Percentiles rank a stretch among this genome's conserved stretches.
phyloP scores from a whole-genome alignment of 2,329 filamentous ascomycete genomes.

The Aureobasidium pullulans region DNA sequence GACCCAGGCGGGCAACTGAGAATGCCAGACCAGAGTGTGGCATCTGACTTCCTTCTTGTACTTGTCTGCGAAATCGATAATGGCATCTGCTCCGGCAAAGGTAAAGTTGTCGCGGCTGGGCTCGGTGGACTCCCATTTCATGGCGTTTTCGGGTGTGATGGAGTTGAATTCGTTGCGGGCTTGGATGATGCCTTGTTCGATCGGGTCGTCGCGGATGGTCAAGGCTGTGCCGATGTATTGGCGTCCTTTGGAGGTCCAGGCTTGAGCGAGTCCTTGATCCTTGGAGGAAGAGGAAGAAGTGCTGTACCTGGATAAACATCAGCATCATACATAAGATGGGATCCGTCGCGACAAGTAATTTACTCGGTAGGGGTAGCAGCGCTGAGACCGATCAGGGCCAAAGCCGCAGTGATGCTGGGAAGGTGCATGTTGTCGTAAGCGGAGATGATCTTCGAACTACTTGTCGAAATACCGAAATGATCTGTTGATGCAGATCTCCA shows the following conservation, averaged over 20 bases:
- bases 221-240: slow-evolving; percentile 30
- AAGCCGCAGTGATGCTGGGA: slow-evolving; percentile 18
- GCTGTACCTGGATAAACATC: background rate
- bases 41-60: slow-evolving; percentile 32
- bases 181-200: slow-evolving; percentile 6
- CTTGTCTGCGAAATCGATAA: slow-evolving; percentile 30
- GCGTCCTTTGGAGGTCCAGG: slow-evolving; percentile 21
- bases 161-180: slow-evolving; percentile 23
- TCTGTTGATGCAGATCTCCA: background rate
- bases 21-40: slow-evolving; percentile 37
- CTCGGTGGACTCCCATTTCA: slow-evolving; percentile 36
- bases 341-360: slow-evolving; percentile 4
- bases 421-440: slow-evolving; percentile 19
- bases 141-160: slow-evolving; percentile 32
- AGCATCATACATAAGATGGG: background rate
- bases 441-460: background rate
- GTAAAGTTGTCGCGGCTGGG: slow-evolving; percentile 29
- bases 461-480: background rate
- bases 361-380: slow-evolving; percentile 18
- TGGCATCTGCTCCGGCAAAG: slow-evolving; percentile 27
- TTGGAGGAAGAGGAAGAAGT: background rate
- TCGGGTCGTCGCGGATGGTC: slow-evolving; percentile 26
- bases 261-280: background rate
- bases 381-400: slow-evolving; percentile 20
- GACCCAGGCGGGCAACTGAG: slow-evolving; percentile 34